Base-by-base conservation (phyloP, 257 asterid species). In the Striga asiatica region DNA sequence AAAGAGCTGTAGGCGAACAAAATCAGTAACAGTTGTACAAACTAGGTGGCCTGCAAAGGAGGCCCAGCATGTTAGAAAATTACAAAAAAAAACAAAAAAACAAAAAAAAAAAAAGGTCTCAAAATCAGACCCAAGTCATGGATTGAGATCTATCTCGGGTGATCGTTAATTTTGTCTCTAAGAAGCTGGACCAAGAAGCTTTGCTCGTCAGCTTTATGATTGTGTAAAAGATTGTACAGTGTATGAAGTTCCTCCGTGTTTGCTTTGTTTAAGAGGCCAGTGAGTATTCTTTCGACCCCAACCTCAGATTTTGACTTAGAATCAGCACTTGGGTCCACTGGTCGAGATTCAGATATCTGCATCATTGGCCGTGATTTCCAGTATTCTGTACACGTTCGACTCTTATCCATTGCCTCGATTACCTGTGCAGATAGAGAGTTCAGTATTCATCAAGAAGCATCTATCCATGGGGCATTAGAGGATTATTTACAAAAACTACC, bases 301-400 rank as follows among this genome's bases (percentile, higher is more conserved):
- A 70, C 43, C 4, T 52, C 89, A 0, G 75, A 17, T 68, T 81
- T 80, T 56, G 69, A n/a, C 24, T 18, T 61, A 54, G 25, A 42
- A 67, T 76, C 47, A 29, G 49, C 50, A 43, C 27, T 42, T 54
- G 39, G 52, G 56, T 57, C 74, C 34, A 41, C 68, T 9, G 60
- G 51, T 45, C 67, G 73, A 41, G 71, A 47, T 50, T 66, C 79
- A 18, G 95, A 82, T 37, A 77, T 77, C 70, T 78, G 97, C 94
- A 82, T 76, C 21, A 88, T 64, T 8, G 97, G 95, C 68, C 95
- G 74, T 9, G 98, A 78, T 68, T 72, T 76, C 98, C 98, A 91
- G 77, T 87, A 84, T 31, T 80, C 83, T 5, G 69, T 53, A 59
- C 89, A 82, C 5, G 81, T 69, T 10, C 81, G 74, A 49, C 61